Conservation (phyloP, 257 asterid genomes). For the Cruciata laevipes region DNA sequence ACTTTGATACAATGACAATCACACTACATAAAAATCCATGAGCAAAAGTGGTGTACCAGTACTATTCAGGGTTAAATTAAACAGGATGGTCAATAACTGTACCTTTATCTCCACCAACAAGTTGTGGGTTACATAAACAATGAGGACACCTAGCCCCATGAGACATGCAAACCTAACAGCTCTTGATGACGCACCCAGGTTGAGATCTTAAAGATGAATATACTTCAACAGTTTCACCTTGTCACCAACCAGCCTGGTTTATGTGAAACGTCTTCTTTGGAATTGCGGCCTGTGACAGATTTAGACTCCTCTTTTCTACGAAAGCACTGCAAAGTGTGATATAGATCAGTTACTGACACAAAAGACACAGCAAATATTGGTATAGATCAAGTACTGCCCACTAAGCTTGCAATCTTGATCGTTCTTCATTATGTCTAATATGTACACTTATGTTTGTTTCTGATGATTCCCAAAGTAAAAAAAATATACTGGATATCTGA, state of each 20-base stretch:
- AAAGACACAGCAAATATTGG: conserved; percentile 57
- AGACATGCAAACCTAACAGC: not conserved
- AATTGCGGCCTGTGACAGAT: conserved; percentile 64
- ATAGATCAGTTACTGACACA: conserved; percentile 35
- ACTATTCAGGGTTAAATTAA: not conserved
- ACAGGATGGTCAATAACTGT: not conserved
- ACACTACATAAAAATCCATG: not conserved
- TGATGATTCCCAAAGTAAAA: too few species aligned
- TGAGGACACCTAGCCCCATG: not conserved
- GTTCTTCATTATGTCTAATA: not conserved
- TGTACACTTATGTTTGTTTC: too few species aligned
- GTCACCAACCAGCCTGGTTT: conserved; percentile 93
- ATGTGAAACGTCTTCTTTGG: conserved; percentile 45
- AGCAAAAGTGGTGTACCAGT: not conserved
- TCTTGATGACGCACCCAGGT: conserved; percentile 11
- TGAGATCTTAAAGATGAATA: not conserved
- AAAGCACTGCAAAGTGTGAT: conserved; percentile 53
- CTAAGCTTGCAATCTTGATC: not conserved
- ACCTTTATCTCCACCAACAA: not conserved
- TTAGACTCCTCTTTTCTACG: conserved; percentile 91
- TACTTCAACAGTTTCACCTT: conserved; percentile 34
- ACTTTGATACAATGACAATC: not conserved
- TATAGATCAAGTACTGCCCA: conserved; percentile 6
- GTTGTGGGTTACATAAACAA: not conserved
- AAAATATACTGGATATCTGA: too few species aligned